Evolutionary conservation across 805 yeast genomes (phyloP), one percentile per base, ranked within the genome.

Genomic region (Metschnikowia vanudenii): DNA sequence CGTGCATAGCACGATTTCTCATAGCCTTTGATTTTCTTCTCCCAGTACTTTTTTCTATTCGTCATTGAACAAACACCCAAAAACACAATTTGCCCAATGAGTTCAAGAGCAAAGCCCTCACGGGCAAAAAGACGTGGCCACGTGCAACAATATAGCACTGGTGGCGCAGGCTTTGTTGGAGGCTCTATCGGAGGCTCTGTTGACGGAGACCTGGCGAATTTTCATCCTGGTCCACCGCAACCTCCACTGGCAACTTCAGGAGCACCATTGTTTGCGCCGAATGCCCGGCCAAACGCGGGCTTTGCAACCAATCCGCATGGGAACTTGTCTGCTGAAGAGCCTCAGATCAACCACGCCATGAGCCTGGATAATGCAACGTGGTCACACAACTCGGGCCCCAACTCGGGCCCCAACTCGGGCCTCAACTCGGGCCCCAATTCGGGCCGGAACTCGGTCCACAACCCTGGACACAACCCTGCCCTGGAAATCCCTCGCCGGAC

Each of bases 71-170:
- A 22, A 22, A 22, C 4, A 22, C 32, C 13, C 5, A 5, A 29
- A 29, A 10, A n/a, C 4, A 29, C 5, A 11, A 29, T 12, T 29
- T 29, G 14, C 32, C 32, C 14, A 29, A 52, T 52, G 55, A 50
- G 43, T 26, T 22, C 49, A 37, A 49, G 53, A 50, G 35, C 45
- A 18, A 40, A 44, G 24, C 42, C 52, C 20, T 32, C 35, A 4
- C 35, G 35, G 35, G 35, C 14, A 19, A 52, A 48, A 36, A 47
- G 56, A 17, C 46, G 53, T n/a, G 54, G 43, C 13, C 54, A 52
- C 43, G 51, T 50, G 36, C 55, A 52, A 44, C 54, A 52, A 41
- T 52, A 52, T 35, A 43, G 39, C 45, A 45, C 53, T n/a, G 53
- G 43, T 20, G 46, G 40, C 19, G 41, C 34, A n/a, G 35, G n/a